Evolutionary conservation across 202 grass and related monocot genomes (phyloP).

Genomic region (Bolboschoenoplectus hybrid): DNA sequence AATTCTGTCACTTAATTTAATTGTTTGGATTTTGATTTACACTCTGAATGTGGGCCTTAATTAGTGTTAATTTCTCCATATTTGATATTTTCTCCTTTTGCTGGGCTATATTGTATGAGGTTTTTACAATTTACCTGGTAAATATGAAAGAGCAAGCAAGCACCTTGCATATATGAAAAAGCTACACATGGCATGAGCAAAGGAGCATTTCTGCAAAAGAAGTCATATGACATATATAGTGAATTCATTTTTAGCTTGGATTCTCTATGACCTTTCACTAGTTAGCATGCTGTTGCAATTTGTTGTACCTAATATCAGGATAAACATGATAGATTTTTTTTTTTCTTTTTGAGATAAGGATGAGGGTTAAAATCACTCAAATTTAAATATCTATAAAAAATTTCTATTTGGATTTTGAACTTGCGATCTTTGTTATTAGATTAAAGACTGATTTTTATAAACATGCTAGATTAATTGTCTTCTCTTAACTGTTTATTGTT

Average conservation of each 20-base stretch:
- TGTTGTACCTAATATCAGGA: neutral
- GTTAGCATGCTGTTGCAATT: neutral
- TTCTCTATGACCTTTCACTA: neutral
- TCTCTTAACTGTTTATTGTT: neutral
- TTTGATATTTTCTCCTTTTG: neutral
- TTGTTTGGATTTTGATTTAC: no score
- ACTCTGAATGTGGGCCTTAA: no score
- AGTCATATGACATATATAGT: neutral
- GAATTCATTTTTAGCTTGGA: conserved; percentile 6
- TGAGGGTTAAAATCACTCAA: no score
- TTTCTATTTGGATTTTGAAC: no score
- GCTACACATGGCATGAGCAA: conserved; percentile 18
- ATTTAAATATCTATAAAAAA: no score
- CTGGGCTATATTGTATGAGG: neutral
- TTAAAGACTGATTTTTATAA: no score
- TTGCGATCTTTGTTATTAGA: no score
- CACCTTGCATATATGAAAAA: neutral
- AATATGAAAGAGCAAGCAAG: neutral
- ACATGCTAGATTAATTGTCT: no score
- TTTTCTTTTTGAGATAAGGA: no score
- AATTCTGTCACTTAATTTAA: no score
- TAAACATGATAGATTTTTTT: neutral
- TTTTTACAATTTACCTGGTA: neutral
- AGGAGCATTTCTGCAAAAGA: neutral
- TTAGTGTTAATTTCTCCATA: neutral